Evolutionary conservation across 352 stramenopile species (phyloP), one percentile per base, ranked within the genome.

Genomic region (Aphanomyces invadans): DNA sequence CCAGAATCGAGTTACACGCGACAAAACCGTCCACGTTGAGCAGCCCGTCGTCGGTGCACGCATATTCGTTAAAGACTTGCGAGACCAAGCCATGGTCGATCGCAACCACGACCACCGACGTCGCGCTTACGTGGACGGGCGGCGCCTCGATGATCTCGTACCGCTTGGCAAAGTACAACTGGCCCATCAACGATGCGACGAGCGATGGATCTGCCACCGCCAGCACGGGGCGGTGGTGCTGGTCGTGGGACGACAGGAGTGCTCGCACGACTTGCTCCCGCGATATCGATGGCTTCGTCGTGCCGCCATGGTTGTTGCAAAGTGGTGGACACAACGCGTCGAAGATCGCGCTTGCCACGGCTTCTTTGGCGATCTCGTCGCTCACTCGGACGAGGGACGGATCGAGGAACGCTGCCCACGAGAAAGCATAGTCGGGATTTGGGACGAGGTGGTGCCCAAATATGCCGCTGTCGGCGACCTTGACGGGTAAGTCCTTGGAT

Each of bases 401-500:
- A 31, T 57, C 49, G 26, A 57, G 49, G 15, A 57, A 29, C 26
- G 49, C 31, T 29, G 49, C 31, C 49, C 49, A 57, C 23, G 49
- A 36, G 25, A 7, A 26, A 7, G 9, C 10, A 12, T 57, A 10
- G 23, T 57, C 21, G 2, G 26, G 49, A 10, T 17, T 17, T 5
- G 25, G 4, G 5, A 36, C 49, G 26, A 36, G 23, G 49, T 21
- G 36, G 36, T 42, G 7, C 7, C 36, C 36, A 42, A 42, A 15
- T 42, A 15, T 7, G 36, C 15, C 36, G 36, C 15, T 42, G 36
- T 7, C 15, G 36, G 36, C 21, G 52, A 60, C 21, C 3, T 9
- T 45, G 28, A 60, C 19, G 11, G 52, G 52, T 12, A 60, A 19
- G 21, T 60, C 52, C 10, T n/a, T 23, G 29, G 36, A 4, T 10